Conservation (phyloP, 2,329 filamentous ascomycete genomes). For the Arthrinium puccinioides region DNA sequence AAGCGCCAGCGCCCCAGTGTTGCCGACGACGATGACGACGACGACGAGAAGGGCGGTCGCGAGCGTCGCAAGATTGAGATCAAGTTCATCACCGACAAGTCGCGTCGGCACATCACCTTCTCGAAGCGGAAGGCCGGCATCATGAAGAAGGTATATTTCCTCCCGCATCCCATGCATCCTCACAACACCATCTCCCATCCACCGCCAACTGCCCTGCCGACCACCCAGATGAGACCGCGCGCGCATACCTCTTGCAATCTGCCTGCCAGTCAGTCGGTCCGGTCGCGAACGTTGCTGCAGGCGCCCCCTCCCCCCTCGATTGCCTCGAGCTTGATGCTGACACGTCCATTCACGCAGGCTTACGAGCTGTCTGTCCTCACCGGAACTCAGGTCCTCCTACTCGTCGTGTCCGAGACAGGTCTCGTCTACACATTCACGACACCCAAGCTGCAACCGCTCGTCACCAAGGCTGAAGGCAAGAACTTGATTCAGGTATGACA, state of each 20-base stretch:
- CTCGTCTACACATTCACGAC: conserved; percentile 98
- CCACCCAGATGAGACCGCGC: no score
- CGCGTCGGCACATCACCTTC: conserved; percentile 97
- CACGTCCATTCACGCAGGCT: conserved; percentile 48
- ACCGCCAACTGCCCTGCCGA: no score
- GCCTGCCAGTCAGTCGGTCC: background rate
- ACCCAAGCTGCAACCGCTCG: conserved; percentile 93
- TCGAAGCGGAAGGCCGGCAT: conserved; percentile 99
- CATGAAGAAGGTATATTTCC: conserved; percentile 90
- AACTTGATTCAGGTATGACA: conserved; percentile 84
- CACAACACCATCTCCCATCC: conserved; percentile 12
- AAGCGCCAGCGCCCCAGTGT: conserved; percentile 81
- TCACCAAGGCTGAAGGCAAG: conserved; percentile 98
- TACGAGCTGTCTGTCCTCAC: conserved; percentile 97
- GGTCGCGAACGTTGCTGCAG: no score
- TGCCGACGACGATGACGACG: conserved; percentile 91
- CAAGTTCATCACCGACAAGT: conserved; percentile 99
- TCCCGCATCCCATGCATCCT: conserved; percentile 4
- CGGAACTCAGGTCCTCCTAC: conserved; percentile 90
- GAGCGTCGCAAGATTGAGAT: conserved; percentile 99
- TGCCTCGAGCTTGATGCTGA: no score
- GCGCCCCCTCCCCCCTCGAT: no score
- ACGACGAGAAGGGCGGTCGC: conserved; percentile 94
- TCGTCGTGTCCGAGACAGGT: conserved; percentile 95
- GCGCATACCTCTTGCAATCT: conserved; percentile 2